phyloP scores from a whole-genome alignment of 2,329 filamentous ascomycete genomes.

The Aspergillus quadricinctus region DNA sequence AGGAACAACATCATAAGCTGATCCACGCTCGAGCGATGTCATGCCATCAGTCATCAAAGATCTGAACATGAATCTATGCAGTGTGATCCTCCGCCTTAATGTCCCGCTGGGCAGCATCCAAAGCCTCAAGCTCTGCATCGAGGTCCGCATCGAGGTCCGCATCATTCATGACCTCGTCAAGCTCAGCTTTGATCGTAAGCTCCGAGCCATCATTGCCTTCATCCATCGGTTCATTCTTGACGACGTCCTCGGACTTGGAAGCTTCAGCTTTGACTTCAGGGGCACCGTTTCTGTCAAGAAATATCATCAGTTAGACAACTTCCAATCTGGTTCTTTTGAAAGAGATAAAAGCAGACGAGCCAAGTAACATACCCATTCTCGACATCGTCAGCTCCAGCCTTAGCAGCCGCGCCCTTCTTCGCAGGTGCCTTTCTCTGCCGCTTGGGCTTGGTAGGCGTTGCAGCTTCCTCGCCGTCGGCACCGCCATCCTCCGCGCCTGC shows the following conservation, averaged over 20 bases:
- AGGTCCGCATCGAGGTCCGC: constrained; percentile 9
- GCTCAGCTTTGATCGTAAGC: background rate
- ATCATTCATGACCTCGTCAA: constrained; percentile 5
- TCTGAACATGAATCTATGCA: background rate
- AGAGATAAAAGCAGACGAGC: background rate
- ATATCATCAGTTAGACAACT: background rate
- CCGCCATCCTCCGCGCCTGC: constrained; percentile 2
- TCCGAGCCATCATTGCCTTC: background rate
- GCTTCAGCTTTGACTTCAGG: background rate
- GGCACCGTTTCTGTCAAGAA: background rate
- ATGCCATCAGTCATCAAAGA: background rate
- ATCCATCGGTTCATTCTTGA: background rate
- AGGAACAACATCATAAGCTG: background rate
- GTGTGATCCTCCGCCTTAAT: background rate
- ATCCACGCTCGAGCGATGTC: background rate
- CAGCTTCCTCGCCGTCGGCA: constrained; percentile 3
- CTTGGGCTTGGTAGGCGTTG: constrained; percentile 16
- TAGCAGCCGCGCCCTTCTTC: constrained; percentile 14
- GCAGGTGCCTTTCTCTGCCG: constrained; percentile 16
- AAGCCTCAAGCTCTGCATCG: constrained; percentile 10
- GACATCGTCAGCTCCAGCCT: constrained; percentile 1
- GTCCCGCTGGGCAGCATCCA: constrained; percentile 1
- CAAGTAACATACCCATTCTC: constrained; percentile 2
- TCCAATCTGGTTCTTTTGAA: background rate
- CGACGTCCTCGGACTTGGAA: background rate